Percentiles rank a stretch among this genome's conserved stretches.
phyloP scores from a whole-genome alignment of 2,329 filamentous ascomycete genomes.

The Colletotrichum brevisporum region DNA sequence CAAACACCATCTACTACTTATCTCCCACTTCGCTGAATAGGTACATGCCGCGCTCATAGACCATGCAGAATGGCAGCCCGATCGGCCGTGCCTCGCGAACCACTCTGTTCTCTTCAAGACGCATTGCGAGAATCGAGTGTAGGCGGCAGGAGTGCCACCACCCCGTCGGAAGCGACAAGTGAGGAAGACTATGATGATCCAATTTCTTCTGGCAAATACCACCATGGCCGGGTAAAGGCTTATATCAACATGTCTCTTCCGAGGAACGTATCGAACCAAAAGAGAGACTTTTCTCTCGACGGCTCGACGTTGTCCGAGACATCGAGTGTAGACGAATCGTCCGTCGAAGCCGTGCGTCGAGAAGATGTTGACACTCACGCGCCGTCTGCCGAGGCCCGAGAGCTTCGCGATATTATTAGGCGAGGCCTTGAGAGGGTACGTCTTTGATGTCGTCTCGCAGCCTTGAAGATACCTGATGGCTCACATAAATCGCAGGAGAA shows the following conservation, averaged over 20 bases:
- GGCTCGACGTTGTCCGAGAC: conserved; percentile 34
- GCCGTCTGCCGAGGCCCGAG: conserved; percentile 49
- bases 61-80: conserved; percentile 1
- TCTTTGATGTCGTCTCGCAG: neutral
- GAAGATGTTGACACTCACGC: conserved; percentile 42
- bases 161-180: conserved; percentile 57
- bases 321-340: conserved; percentile 37
- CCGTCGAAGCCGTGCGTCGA: neutral
- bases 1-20: neutral
- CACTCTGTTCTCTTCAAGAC: conserved; percentile 43
- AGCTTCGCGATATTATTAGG: conserved; percentile 34
- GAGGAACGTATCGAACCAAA: neutral
- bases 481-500: conserved; percentile 22
- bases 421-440: conserved; percentile 37
- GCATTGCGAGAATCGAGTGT: conserved; percentile 38
- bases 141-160: conserved; percentile 9
- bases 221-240: neutral
- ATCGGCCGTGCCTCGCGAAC: neutral
- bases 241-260: conserved; percentile 4
- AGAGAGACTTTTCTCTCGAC: conserved; percentile 27
- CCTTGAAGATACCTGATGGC: neutral
- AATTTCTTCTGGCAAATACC: conserved; percentile 10
- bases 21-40: conserved; percentile 5
- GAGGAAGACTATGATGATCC: conserved; percentile 62
- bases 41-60: conserved; percentile 1